These are phyloP conservation scores for Jackrogersella minutella DNA, from an alignment of 495 filamentous ascomycete genomes.

Conservation along the genomic window DNA sequence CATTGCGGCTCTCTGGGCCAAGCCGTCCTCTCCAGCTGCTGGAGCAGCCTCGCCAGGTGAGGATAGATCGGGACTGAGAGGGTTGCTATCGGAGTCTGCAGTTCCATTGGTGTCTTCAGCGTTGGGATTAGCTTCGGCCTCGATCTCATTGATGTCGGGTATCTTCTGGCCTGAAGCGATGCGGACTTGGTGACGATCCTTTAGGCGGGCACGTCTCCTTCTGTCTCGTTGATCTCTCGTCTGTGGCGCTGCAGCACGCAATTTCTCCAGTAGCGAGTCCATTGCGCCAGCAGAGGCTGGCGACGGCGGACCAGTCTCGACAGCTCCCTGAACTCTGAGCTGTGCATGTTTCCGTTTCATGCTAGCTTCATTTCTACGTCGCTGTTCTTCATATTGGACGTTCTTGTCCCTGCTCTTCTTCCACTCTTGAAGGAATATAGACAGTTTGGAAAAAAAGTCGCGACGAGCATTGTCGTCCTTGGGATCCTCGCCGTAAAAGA, in stretches of 20 bases:
- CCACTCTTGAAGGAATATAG: slow-evolving; percentile 91
- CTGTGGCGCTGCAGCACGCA: slow-evolving; percentile 91
- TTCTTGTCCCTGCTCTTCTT: slow-evolving; percentile 97
- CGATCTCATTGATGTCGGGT: slow-evolving; percentile 69
- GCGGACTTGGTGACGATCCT: slow-evolving; percentile 92
- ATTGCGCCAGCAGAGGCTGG: slow-evolving; percentile 90
- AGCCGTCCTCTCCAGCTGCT: slow-evolving; percentile 71
- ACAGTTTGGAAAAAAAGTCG: slow-evolving; percentile 96
- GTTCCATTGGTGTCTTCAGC: slow-evolving; percentile 26
- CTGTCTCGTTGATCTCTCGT: slow-evolving; percentile 85
- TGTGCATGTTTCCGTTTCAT: slow-evolving; percentile 86
- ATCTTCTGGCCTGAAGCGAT: slow-evolving; percentile 86
- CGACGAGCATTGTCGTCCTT: slow-evolving; percentile 91
- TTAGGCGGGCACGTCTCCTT: slow-evolving; percentile 83
- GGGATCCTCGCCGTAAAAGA: slow-evolving; percentile 95
- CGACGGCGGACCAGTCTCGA: slow-evolving; percentile 61
- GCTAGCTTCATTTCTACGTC: slow-evolving; percentile 83
- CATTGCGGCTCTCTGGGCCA: slow-evolving; percentile 83
- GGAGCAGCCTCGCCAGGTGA: slow-evolving; percentile 52
- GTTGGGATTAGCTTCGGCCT: slow-evolving; percentile 49
- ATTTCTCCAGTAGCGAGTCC: slow-evolving; percentile 95
- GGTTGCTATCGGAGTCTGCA: slow-evolving; percentile 48
- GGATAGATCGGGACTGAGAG: slow-evolving; percentile 46
- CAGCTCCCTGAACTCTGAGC: slow-evolving; percentile 66
- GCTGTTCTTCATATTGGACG: slow-evolving; percentile 78